Percentiles rank a stretch among this genome's conserved stretches.
phyloP scores from a whole-genome alignment of 2,329 filamentous ascomycete genomes.

The Penicillium sclerotiorum region DNA sequence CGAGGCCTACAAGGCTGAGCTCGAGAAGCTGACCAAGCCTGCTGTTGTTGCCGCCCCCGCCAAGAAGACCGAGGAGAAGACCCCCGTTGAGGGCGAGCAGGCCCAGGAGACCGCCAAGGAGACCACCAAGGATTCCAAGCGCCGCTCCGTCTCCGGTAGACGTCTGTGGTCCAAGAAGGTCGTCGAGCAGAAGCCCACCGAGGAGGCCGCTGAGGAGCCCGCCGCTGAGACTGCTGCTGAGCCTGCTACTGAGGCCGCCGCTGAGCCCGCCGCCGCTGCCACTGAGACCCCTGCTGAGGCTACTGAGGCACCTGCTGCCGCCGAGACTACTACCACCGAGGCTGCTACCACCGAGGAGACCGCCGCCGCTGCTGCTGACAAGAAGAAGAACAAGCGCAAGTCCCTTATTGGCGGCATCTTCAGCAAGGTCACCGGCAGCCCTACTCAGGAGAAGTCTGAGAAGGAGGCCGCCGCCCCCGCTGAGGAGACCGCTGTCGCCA shows the following conservation, averaged over 20 bases:
- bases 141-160: slow-evolving; percentile 62
- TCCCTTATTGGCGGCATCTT: slow-evolving; percentile 78
- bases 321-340: slow-evolving; percentile 24
- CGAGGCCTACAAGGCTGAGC: slow-evolving; percentile 84
- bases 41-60: slow-evolving; percentile 37
- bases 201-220: slow-evolving; percentile 31
- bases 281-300: slow-evolving; percentile 11
- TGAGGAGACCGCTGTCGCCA: slow-evolving; percentile 50
- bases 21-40: slow-evolving; percentile 67
- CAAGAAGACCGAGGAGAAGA: slow-evolving; percentile 22
- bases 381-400: slow-evolving; percentile 72
- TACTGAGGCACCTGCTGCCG: slow-evolving; percentile 27
- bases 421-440: slow-evolving; percentile 67
- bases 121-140: slow-evolving; percentile 62
- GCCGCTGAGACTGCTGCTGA: slow-evolving; percentile 46
- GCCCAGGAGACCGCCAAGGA: slow-evolving; percentile 41
- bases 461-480: slow-evolving; percentile 53
- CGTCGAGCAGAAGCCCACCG: slow-evolving; percentile 41
- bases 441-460: slow-evolving; percentile 49
- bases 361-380: no score
- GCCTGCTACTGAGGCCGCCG: slow-evolving; percentile 39
- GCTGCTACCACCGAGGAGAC: slow-evolving; percentile 44
- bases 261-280: slow-evolving; percentile 14
- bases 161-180: slow-evolving; percentile 65
- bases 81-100: slow-evolving; percentile 33